Evolutionary conservation across 768 basidiomycete genomes (phyloP).

Genomic region (Phallus indusiatus): DNA sequence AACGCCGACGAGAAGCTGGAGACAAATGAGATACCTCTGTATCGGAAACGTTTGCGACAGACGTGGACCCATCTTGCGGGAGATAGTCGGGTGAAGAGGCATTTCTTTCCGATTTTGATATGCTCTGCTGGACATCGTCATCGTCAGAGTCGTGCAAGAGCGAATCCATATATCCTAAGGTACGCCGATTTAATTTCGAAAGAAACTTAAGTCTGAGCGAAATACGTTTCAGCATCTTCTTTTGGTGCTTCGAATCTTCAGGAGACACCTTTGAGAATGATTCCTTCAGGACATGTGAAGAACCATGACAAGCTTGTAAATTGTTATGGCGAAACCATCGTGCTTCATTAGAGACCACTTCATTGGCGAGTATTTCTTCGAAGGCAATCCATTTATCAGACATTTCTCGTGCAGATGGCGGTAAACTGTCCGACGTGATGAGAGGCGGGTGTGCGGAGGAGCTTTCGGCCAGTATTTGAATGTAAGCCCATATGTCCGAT

Average conservation of each 20-base stretch:
- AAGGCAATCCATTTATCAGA: constrained; percentile 2
- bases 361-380: background rate
- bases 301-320: background rate
- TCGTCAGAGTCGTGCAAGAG: too few species aligned
- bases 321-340: background rate
- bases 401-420: constrained; percentile 3
- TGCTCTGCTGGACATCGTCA: too few species aligned
- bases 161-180: background rate
- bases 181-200: background rate
- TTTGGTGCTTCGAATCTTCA: background rate
- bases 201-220: background rate
- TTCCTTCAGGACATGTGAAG: background rate
- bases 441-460: background rate
- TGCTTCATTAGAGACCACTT: background rate
- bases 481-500: constrained; percentile 4
- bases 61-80: background rate
- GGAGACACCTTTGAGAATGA: background rate
- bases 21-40: background rate
- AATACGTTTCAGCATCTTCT: background rate
- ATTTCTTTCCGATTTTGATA: too few species aligned
- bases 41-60: background rate
- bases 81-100: background rate
- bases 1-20: background rate
- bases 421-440: background rate
- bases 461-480: background rate